Evolutionary conservation across 306 rosid genomes (phyloP), one percentile per base, ranked within the genome.

Genomic region (Lagenaria siceraria): DNA sequence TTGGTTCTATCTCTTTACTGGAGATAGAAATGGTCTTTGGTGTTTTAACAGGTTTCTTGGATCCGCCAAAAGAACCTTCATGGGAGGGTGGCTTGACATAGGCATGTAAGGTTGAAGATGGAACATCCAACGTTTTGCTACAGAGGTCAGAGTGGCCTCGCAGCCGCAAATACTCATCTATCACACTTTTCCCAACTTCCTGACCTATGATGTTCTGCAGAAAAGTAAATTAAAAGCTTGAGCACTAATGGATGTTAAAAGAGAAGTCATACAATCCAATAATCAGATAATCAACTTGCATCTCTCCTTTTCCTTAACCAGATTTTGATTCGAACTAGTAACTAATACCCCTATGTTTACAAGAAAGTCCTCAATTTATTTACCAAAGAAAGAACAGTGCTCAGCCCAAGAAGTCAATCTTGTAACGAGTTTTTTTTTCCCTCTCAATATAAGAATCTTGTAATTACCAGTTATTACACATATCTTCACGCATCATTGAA

Each of bases 121-220:
- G 80, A 74, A 83, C 82, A 80, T 76, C 73, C 31, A 81, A 81
- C 68, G 51, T 82, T 60, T 53, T 55, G 76, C 75, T 68, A 79
- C 81, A 52, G 51, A 82, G 83, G 82, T 88, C 92, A 13, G 82
- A 49, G 72, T 84, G 68, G 31, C 96, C 96, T 62, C 97, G 81
- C 81, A 80, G 77, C 71, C 46, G 85, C 56, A 95, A 71, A 88
- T 92, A 95, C 80, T 90, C 97, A 78, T 88, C 93, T 75, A 87
- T 95, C 82, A 95, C 96, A 80, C 84, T 62, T 82, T 86, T 90
- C 40, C 98, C 97, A 2, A 82, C 83, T 78, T 90, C 93, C 86
- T 90, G 84, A 58, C 99, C 99, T 40, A 95, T 84, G 75, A 92
- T 95, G 79, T 95, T 95, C 97, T 95, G 88, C 85, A 82, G 62